Evolutionary conservation across 495 filamentous ascomycete genomes (phyloP).

Genomic region (Daldinia concentrica): DNA sequence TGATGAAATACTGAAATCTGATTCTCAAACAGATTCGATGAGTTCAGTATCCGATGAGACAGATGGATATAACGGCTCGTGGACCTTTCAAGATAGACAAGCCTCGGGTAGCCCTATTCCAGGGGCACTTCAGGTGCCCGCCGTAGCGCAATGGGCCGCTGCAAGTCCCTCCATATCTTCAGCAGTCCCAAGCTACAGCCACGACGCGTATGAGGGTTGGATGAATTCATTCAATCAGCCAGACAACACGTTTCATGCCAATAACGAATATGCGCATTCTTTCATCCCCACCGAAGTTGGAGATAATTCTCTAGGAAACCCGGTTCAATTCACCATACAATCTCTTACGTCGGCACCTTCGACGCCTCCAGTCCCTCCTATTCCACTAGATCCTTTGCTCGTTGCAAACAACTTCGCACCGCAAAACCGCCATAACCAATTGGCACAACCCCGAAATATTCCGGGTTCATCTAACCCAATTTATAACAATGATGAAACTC

Average conservation of each 20-base stretch:
- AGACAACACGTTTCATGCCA: constrained; percentile 11
- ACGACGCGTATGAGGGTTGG: constrained; percentile 34
- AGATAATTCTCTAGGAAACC: constrained; percentile 21
- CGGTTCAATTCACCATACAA: constrained; percentile 26
- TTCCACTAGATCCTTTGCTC: constrained; percentile 38
- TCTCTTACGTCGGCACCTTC: constrained; percentile 37
- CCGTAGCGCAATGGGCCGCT: constrained; percentile 18
- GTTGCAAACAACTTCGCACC: constrained; percentile 21
- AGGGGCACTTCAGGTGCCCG: constrained; percentile 27
- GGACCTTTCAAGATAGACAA: constrained; percentile 34
- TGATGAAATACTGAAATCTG: constrained; percentile 45
- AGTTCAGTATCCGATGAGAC: constrained; percentile 48
- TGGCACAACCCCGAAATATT: constrained; percentile 15
- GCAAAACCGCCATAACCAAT: constrained; percentile 20
- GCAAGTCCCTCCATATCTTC: constrained; percentile 35
- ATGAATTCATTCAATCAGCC: constrained; percentile 31
- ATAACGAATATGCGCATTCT: constrained; percentile 28
- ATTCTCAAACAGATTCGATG: constrained; percentile 46
- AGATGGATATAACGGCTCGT: constrained; percentile 39
- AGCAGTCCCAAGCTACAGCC: constrained; percentile 22
- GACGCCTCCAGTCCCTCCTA: constrained; percentile 34
- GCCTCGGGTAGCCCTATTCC: constrained; percentile 42
- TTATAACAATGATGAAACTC: constrained; percentile 25
- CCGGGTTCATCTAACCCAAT: background rate
- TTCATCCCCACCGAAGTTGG: constrained; percentile 21